These are phyloP conservation scores for Pilasporangium apinafurcum DNA, from an alignment of 352 stramenopile genomes.

Conservation along the genomic window DNA sequence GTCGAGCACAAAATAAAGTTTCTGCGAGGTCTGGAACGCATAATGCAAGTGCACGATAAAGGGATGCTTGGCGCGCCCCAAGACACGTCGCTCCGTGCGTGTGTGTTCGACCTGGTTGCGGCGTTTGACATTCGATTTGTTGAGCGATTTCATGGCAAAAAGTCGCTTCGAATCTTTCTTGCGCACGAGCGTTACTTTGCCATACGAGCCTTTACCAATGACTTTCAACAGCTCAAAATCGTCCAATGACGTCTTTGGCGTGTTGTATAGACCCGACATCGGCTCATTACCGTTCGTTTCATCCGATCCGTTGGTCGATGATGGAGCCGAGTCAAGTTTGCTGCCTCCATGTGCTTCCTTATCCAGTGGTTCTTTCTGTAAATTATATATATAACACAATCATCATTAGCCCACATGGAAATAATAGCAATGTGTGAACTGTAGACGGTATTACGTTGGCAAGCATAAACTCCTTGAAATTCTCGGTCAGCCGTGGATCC, in stretches of 20 bases:
- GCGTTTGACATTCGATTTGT: conserved; percentile 88
- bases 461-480: conserved; percentile 78
- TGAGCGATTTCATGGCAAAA: conserved; percentile 86
- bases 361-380: conserved; percentile 73
- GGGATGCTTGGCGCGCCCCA: conserved; percentile 85
- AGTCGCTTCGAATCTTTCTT: conserved; percentile 73
- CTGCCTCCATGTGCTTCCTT: conserved; percentile 24
- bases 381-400: neutral
- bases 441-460: conserved; percentile 39
- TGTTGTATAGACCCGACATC: conserved; percentile 86
- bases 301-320: conserved; percentile 6
- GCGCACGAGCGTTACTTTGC: conserved; percentile 87
- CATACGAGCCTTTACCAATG: conserved; percentile 90
- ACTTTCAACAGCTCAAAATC: conserved; percentile 92
- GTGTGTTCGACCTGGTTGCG: conserved; percentile 85
- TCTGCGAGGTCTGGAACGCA: conserved; percentile 88
- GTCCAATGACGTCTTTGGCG: conserved; percentile 83
- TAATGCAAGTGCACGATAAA: conserved; percentile 91
- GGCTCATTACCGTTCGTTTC: conserved; percentile 31
- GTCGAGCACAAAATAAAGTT: conserved; percentile 90
- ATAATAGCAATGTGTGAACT: conserved; percentile 1
- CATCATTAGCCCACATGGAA: conserved; percentile 2
- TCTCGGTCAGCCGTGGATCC: conserved; percentile 67
- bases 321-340: conserved; percentile 3
- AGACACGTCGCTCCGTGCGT: conserved; percentile 74